These are phyloP conservation scores for Dimargaris xerosporica DNA, from an alignment of 192 early-diverging fungal species.

Conservation along the genomic window DNA sequence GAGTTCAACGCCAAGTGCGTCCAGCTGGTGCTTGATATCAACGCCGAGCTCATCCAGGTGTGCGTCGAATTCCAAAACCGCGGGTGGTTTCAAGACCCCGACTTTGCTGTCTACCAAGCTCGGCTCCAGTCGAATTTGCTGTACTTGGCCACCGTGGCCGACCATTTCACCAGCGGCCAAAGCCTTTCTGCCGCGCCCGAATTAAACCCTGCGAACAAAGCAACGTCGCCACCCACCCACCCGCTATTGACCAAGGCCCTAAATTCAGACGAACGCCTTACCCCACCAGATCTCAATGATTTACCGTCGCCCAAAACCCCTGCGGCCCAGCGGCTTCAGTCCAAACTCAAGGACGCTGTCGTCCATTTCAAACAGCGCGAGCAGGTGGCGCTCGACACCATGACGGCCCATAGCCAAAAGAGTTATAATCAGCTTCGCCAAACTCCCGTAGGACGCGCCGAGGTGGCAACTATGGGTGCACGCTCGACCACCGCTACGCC, in stretches of 20 bases:
- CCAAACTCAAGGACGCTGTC: neutral
- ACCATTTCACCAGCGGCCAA: slow-evolving; percentile 23
- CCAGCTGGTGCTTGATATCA: slow-evolving; percentile 42
- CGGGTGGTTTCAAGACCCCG: slow-evolving; percentile 38
- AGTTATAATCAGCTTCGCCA: neutral
- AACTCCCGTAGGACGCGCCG: too few relatives aligned
- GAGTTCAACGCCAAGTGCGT: slow-evolving; percentile 30
- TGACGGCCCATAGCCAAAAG: neutral
- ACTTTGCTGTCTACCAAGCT: slow-evolving; percentile 37
- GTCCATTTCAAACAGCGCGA: neutral
- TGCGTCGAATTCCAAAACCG: slow-evolving; percentile 47
- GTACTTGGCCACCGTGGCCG: slow-evolving; percentile 43
- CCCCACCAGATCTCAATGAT: slow-evolving; percentile 7
- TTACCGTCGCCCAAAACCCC: slow-evolving; percentile 17
- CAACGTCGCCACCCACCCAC: neutral
- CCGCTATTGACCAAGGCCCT: neutral
- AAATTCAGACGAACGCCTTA: neutral
- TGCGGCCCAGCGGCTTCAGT: slow-evolving; percentile 16
- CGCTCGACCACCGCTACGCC: neutral
- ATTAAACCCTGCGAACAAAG: neutral
- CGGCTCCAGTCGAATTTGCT: slow-evolving; percentile 48
- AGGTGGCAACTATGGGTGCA: too few relatives aligned
- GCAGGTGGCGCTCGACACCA: neutral
- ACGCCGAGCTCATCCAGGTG: slow-evolving; percentile 38
- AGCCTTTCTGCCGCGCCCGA: neutral